Evolutionary conservation across 352 stramenopile genomes (phyloP).

Genomic region (Globisporangium nunn): DNA sequence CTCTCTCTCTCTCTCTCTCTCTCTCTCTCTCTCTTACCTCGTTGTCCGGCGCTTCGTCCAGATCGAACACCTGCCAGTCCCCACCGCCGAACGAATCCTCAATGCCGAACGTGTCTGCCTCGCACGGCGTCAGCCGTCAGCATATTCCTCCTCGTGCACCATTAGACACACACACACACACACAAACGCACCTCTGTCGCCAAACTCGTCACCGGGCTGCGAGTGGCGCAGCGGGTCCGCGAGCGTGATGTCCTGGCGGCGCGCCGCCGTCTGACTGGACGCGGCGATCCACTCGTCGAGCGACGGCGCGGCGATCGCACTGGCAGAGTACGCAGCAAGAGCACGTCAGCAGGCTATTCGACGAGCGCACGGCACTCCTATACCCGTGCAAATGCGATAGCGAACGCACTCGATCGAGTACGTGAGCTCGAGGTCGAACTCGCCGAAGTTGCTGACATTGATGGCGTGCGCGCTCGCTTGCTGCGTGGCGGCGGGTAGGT

Average conservation of each 20-base stretch:
- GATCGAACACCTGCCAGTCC: conserved; percentile 79
- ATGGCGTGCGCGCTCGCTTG: conserved; percentile 67
- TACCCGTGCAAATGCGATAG: neutral
- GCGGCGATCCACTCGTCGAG: conserved; percentile 79
- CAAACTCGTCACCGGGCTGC: conserved; percentile 42
- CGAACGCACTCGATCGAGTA: conserved; percentile 77
- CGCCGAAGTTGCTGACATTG: conserved; percentile 81
- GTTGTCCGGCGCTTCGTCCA: conserved; percentile 62
- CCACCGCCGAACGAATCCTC: conserved; percentile 74
- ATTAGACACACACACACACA: neutral
- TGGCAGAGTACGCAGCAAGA: conserved; percentile 11
- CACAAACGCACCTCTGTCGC: conserved; percentile 33
- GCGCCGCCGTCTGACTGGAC: conserved; percentile 67
- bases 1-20: too few species aligned
- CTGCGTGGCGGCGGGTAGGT: conserved; percentile 58
- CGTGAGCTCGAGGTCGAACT: conserved; percentile 80
- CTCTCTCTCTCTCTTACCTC: conserved; percentile 10
- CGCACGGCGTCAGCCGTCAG: neutral
- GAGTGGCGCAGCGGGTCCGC: conserved; percentile 50
- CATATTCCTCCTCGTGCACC: neutral
- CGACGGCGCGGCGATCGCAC: conserved; percentile 50
- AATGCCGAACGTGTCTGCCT: conserved; percentile 50
- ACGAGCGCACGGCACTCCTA: too few species aligned
- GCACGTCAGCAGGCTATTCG: neutral
- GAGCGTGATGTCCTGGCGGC: conserved; percentile 82